Conservation (phyloP, 176 grass and related monocot species). For the Oryza officinalis region DNA sequence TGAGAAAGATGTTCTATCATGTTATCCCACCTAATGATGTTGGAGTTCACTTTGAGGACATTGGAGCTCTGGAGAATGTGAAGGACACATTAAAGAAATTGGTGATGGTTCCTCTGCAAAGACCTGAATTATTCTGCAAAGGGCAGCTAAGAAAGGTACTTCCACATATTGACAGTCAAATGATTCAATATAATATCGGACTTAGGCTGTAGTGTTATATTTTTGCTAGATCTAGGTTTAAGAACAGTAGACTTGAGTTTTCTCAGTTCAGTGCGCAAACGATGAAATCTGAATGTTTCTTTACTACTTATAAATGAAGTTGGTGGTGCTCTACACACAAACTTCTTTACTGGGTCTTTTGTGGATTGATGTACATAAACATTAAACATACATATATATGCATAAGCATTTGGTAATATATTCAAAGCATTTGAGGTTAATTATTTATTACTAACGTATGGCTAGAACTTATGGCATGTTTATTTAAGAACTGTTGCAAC, state of each 20-base stretch:
- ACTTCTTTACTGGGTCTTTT: too few relatives aligned
- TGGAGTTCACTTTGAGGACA: constrained; percentile 80
- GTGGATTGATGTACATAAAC: neutral
- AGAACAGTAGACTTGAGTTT: neutral
- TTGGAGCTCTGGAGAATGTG: constrained; percentile 83
- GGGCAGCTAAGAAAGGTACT: constrained; percentile 78
- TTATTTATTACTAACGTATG: neutral
- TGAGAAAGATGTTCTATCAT: constrained; percentile 66
- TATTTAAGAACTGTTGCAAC: neutral
- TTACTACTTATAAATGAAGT: neutral
- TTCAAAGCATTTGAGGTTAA: neutral
- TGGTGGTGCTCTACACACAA: neutral
- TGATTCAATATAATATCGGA: neutral
- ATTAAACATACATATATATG: neutral
- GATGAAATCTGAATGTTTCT: neutral
- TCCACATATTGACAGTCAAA: neutral
- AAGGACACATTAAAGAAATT: constrained; percentile 68
- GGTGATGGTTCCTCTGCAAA: constrained; percentile 81
- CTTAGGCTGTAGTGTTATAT: neutral
- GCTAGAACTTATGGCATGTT: neutral
- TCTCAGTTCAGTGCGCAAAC: neutral
- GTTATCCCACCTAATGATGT: constrained; percentile 77
- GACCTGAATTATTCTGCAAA: constrained; percentile 71
- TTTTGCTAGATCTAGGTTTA: neutral
- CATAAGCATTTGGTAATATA: neutral